Percentiles rank a stretch among this genome's conserved stretches.
Conservation (phyloP, 805 yeast genomes). For the Sugiyamaella boreocaroliniensis region DNA sequence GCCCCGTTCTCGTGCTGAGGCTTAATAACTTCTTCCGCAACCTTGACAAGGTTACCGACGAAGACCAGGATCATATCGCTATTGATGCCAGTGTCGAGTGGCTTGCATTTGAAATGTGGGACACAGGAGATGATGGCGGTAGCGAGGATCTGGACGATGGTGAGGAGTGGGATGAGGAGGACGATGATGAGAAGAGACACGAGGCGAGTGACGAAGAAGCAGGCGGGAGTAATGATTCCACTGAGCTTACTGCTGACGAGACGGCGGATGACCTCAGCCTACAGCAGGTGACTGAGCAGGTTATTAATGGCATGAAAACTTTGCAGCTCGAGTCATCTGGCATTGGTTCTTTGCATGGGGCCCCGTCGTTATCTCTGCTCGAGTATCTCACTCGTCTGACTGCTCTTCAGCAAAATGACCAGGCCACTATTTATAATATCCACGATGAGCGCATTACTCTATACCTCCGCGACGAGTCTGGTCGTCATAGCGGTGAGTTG, state of each 20-base stretch:
- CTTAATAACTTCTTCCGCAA: slow-evolving; percentile 25
- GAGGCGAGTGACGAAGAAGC: slow-evolving; percentile 12
- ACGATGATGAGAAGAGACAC: slow-evolving; percentile 16
- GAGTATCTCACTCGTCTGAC: slow-evolving; percentile 58
- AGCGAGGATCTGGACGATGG: slow-evolving; percentile 16
- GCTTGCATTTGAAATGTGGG: slow-evolving; percentile 47
- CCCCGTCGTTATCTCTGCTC: slow-evolving; percentile 45
- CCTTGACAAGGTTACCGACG: slow-evolving; percentile 8
- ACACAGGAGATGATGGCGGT: slow-evolving; percentile 19
- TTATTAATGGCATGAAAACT: background rate
- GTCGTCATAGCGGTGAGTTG: background rate
- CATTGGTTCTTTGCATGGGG: slow-evolving; percentile 9
- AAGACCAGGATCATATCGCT: slow-evolving; percentile 15
- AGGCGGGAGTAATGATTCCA: background rate
- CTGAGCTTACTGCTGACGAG: background rate
- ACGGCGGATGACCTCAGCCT: background rate
- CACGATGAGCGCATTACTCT: slow-evolving; percentile 61
- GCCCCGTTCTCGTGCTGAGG: slow-evolving; percentile 65
- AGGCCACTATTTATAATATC: slow-evolving; percentile 43
- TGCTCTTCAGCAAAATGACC: slow-evolving; percentile 56
- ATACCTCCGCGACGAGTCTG: slow-evolving; percentile 52
- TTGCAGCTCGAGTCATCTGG: slow-evolving; percentile 1
- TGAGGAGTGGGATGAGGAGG: slow-evolving; percentile 5
- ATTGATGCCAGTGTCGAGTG: slow-evolving; percentile 34
- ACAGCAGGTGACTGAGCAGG: background rate